These are phyloP conservation scores for Sporothrix pseudoabietina DNA, from an alignment of 2,329 filamentous ascomycete genomes.

Conservation along the genomic window DNA sequence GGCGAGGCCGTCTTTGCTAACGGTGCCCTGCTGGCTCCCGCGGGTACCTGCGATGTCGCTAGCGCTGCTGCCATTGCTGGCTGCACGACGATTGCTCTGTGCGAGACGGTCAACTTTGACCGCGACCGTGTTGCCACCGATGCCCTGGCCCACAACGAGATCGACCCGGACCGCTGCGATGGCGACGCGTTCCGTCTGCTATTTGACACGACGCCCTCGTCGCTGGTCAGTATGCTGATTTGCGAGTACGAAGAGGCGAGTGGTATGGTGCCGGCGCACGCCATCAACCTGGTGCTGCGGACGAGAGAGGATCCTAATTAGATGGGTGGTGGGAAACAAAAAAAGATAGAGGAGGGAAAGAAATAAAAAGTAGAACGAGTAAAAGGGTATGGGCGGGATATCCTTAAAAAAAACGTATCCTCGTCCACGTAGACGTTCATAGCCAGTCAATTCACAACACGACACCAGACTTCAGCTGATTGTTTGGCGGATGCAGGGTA, in stretches of 20 bases:
- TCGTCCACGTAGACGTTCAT: not conserved
- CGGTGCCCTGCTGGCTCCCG: constrained; percentile 82
- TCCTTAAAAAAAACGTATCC: not conserved
- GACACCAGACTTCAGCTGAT: not conserved
- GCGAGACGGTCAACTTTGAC: constrained; percentile 94
- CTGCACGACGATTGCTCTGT: constrained; percentile 83
- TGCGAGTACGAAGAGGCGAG: constrained; percentile 94
- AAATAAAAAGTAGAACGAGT: not conserved
- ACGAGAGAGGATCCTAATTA: constrained; percentile 59
- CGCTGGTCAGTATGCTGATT: constrained; percentile 84
- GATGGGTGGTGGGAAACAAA: too few species aligned
- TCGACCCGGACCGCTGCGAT: constrained; percentile 71
- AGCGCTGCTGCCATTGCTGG: constrained; percentile 76
- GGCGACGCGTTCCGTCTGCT: constrained; percentile 64
- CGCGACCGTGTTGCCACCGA: constrained; percentile 82
- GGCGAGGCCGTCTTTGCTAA: constrained; percentile 96
- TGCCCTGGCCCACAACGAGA: constrained; percentile 91
- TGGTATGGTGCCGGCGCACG: constrained; percentile 81
- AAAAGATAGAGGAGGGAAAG: too few species aligned
- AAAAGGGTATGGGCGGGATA: not conserved
- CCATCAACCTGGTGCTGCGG: constrained; percentile 67
- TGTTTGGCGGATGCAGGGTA: not conserved
- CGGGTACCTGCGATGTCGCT: constrained; percentile 84
- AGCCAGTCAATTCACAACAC: not conserved
- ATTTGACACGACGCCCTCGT: constrained; percentile 88